Base-by-base conservation (phyloP, 805 yeast species). In the Teunomyces panamensis region DNA sequence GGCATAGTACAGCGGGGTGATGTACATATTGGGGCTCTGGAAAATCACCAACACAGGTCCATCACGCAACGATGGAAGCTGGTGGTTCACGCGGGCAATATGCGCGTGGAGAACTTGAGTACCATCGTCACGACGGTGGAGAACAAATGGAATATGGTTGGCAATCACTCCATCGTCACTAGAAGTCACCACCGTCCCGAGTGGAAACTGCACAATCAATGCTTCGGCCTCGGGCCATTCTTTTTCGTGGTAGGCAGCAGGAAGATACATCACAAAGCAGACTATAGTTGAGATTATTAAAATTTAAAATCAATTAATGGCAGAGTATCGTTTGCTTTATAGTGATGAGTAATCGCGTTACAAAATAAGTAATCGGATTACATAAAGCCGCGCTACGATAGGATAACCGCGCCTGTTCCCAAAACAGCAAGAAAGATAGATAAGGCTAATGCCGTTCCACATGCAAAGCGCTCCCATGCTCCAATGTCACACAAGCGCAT, bases 1-100 rank as follows among this genome's bases (percentile, higher is more conserved):
- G 6, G 80, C 77, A 56, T 84, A 84, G 75, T 82, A 83, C 11
- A 73, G 60, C 1, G 89, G 87, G 20, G 82, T 63, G 17, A 83
- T 75, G 57, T 84, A 84, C 0, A 80, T 64, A 55, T 79, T 71
- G 3, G 58, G 65, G 5, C 80, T 69, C 58, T 75, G 79, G 68
- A 83, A 84, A 3, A 81, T 69, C 9, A 81, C 73, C 51, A 78
- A 62, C 10, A 75, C 76, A 20, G 24, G 24, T 7, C 76, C 69
- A 11, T 67, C 69, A 29, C 57, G 65, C 29, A 79, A 63, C 4
- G 69, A 61, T 3, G 76, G 73, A 4, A 73, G 56, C 50, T 82
- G 87, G 42, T 68, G 80, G 59, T 81, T 82, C 13, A 55, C 65
- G 49, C 68, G 72, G 13, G 86, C 80, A 20, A 83, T 54, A 57